Evolutionary conservation across 2,329 filamentous ascomycete species (phyloP).

Genomic region (Fusarium ambrosium): DNA sequence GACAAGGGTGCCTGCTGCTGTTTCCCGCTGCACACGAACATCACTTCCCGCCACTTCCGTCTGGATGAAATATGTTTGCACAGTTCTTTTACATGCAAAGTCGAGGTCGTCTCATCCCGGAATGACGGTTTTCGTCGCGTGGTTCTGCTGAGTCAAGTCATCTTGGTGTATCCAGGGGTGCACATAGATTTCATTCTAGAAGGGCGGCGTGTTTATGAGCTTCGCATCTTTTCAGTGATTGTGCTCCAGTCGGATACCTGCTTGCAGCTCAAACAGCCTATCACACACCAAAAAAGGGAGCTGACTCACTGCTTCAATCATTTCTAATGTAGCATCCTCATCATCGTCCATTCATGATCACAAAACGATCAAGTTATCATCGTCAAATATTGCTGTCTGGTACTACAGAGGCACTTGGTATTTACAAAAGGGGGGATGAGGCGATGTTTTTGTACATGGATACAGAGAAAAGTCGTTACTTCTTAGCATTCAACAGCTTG

Average conservation of each 20-base stretch:
- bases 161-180: not conserved
- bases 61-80: slow-evolving; percentile 14
- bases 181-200: not conserved
- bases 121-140: not conserved
- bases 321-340: not conserved
- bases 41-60: slow-evolving; percentile 17
- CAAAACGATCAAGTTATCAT: slow-evolving; percentile 7
- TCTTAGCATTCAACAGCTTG: slow-evolving; percentile 77
- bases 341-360: slow-evolving; percentile 6
- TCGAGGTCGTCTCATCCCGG: not conserved
- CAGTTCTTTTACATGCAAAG: not conserved
- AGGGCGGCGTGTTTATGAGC: not conserved
- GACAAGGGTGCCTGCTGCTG: slow-evolving; percentile 39
- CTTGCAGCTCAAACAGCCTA: not conserved
- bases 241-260: not conserved
- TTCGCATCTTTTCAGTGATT: not conserved
- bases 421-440: slow-evolving; percentile 35
- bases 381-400: slow-evolving; percentile 12
- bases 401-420: slow-evolving; percentile 12
- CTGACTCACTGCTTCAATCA: slow-evolving; percentile 3
- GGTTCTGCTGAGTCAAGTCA: not conserved
- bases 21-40: slow-evolving; percentile 38
- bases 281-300: not conserved
- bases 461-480: slow-evolving; percentile 43
- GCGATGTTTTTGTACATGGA: slow-evolving; percentile 32